phyloP scores from a whole-genome alignment of 768 basidiomycete species.

The Trametes meyenii region DNA sequence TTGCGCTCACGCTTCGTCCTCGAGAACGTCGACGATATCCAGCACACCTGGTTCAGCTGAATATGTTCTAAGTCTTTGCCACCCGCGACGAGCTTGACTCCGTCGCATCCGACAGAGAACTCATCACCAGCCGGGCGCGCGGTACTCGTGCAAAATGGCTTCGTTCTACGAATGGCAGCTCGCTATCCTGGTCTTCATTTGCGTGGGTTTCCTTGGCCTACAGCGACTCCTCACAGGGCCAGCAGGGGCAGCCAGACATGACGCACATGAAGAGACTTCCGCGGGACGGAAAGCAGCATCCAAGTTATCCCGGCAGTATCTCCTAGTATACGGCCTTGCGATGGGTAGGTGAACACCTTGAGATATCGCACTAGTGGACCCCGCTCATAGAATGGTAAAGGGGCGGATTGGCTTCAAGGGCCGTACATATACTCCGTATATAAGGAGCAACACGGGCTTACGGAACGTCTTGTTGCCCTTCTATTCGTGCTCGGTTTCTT shows the following conservation, averaged over 20 bases:
- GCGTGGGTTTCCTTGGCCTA: conserved; percentile 21
- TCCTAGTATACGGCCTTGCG: conserved; percentile 69
- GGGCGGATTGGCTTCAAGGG: conserved; percentile 60
- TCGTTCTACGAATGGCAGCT: conserved; percentile 37
- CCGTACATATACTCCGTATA: conserved; percentile 81
- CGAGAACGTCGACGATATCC: neutral
- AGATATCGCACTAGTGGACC: neutral
- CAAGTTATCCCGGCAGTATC: conserved; percentile 49
- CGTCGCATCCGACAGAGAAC: neutral
- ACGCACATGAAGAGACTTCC: neutral
- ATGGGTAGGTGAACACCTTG: conserved; percentile 55
- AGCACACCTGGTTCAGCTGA: no score
- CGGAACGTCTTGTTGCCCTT: conserved; percentile 65
- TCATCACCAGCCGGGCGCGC: no score
- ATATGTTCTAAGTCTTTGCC: no score
- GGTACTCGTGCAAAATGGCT: neutral
- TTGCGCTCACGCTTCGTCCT: neutral
- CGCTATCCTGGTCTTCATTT: conserved; percentile 25
- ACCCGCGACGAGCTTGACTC: neutral
- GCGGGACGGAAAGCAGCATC: conserved; percentile 1
- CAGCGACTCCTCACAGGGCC: conserved; percentile 27
- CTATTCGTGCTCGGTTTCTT: conserved; percentile 80
- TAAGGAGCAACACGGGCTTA: conserved; percentile 63
- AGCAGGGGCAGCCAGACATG: conserved; percentile 11
- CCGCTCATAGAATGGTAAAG: neutral